Conservation (phyloP, 345 rosid species). For the Brassica juncea region DNA sequence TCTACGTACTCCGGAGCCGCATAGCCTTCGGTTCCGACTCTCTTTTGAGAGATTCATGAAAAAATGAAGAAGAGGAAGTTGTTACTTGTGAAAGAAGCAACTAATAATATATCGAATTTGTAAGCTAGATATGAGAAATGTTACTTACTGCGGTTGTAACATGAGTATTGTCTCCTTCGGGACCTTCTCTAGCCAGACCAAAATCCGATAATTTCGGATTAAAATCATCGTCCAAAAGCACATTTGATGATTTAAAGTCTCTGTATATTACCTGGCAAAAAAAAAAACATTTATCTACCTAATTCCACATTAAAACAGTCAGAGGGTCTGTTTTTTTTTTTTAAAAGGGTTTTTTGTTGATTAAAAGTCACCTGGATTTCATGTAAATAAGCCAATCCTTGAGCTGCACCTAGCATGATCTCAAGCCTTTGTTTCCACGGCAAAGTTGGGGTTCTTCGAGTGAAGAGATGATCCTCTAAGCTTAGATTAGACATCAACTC, state of each 20-base stretch:
- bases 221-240: slow-evolving; percentile 67
- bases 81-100: slow-evolving; percentile 24
- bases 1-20: slow-evolving; percentile 91
- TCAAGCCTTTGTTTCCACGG: slow-evolving; percentile 81
- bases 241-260: slow-evolving; percentile 88
- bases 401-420: slow-evolving; percentile 86
- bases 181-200: slow-evolving; percentile 98
- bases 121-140: background rate
- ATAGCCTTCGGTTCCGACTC: slow-evolving; percentile 89
- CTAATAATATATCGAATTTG: background rate
- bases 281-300: background rate
- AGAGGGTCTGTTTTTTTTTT: background rate
- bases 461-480: slow-evolving; percentile 85
- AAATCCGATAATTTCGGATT: slow-evolving; percentile 85
- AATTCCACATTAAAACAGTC: background rate
- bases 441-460: slow-evolving; percentile 34
- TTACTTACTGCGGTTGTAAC: slow-evolving; percentile 79
- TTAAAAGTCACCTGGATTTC: slow-evolving; percentile 31
- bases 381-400: slow-evolving; percentile 84
- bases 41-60: slow-evolving; percentile 45
- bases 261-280: slow-evolving; percentile 69
- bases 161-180: slow-evolving; percentile 68
- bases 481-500: slow-evolving; percentile 81
- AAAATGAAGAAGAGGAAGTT: background rate
- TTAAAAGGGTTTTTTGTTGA: background rate